Conservation (phyloP, 2,329 filamentous ascomycete genomes). For the Calonectria pauciramosa region DNA sequence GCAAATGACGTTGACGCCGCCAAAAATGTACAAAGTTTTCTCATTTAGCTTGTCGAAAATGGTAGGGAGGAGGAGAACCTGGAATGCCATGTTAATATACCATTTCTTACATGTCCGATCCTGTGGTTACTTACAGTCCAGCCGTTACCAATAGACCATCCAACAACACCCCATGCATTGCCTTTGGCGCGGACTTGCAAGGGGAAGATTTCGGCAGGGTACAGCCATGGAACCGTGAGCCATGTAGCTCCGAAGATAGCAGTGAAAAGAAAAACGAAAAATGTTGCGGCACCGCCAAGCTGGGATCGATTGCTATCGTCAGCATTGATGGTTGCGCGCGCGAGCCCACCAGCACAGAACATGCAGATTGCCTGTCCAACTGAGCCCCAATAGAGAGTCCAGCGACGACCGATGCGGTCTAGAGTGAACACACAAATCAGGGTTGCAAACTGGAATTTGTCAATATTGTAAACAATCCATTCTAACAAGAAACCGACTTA, state of each 20-base stretch:
- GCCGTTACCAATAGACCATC: conserved; percentile 82
- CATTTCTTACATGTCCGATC: background rate
- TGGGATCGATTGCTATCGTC: conserved; percentile 49
- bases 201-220: conserved; percentile 81
- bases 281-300: conserved; percentile 72
- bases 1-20: conserved; percentile 73
- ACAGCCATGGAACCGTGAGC: conserved; percentile 71
- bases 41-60: conserved; percentile 76
- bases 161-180: conserved; percentile 82
- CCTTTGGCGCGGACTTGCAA: conserved; percentile 79
- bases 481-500: background rate
- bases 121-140: conserved; percentile 56
- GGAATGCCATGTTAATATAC: background rate
- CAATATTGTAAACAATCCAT: background rate
- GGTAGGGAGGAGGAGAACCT: conserved; percentile 66
- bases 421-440: conserved; percentile 62
- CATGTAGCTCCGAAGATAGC: conserved; percentile 59
- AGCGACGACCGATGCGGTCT: conserved; percentile 52
- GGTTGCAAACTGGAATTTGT: conserved; percentile 58
- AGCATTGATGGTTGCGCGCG: conserved; percentile 55
- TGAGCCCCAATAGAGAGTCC: conserved; percentile 52
- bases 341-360: conserved; percentile 47
- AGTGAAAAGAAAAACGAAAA: conserved; percentile 75
- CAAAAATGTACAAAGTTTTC: conserved; percentile 83
- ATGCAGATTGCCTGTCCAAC: conserved; percentile 47